Evolutionary conservation across 345 rosid species (phyloP).

Genomic region (Angophora floribunda): DNA sequence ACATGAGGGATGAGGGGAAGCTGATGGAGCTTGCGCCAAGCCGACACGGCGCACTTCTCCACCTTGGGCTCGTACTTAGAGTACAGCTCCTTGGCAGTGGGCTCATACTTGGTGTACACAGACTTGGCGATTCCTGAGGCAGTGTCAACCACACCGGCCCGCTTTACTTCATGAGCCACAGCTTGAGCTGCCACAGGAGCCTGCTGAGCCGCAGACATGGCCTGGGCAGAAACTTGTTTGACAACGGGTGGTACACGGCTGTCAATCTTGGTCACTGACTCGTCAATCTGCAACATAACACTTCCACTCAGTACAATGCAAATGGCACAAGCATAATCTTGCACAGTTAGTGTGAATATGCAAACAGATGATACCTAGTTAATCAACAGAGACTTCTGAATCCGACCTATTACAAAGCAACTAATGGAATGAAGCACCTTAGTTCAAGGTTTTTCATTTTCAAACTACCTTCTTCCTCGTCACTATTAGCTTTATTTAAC

Average conservation of each 20-base stretch:
- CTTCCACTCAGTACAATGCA: neutral
- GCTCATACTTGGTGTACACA: conserved; percentile 47
- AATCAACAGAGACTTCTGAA: neutral
- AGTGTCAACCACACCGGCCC: conserved; percentile 53
- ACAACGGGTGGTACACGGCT: conserved; percentile 55
- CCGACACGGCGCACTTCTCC: conserved; percentile 66
- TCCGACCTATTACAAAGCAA: neutral
- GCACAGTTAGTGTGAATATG: neutral
- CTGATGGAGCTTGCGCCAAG: conserved; percentile 75
- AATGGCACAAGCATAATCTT: neutral
- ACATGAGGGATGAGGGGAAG: conserved; percentile 81
- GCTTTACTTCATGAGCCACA: conserved; percentile 56
- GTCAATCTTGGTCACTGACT: conserved; percentile 55
- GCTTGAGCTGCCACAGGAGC: conserved; percentile 62
- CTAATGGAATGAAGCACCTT: neutral
- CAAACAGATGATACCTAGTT: neutral
- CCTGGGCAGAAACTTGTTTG: conserved; percentile 70
- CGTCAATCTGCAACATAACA: conserved; percentile 42
- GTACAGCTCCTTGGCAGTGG: conserved; percentile 67
- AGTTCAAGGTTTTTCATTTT: neutral
- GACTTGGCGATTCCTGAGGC: conserved; percentile 68
- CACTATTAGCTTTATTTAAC: neutral
- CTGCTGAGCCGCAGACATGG: conserved; percentile 54
- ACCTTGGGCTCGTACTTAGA: conserved; percentile 72
- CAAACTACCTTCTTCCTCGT: neutral